Percentiles rank a stretch among this genome's conserved stretches.
Evolutionary conservation across 331 rosid genomes (phyloP).

Genomic region (Ulmus americana): DNA sequence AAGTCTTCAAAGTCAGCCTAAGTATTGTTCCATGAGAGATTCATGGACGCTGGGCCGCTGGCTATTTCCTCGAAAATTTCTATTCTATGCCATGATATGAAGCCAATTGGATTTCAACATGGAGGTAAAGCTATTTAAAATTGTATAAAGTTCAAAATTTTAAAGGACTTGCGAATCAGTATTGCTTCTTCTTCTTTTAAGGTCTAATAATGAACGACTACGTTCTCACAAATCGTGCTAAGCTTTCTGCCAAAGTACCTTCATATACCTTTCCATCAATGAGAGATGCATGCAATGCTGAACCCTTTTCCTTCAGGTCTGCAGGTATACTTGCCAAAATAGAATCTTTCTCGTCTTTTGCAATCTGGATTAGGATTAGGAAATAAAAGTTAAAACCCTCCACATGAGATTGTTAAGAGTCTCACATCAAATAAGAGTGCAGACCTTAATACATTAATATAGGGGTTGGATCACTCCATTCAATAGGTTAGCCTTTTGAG

Average conservation of each 20-base stretch:
- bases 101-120: not conserved
- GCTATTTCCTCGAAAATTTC: slow-evolving; percentile 17
- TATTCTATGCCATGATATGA: slow-evolving; percentile 5
- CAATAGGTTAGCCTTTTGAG: too few relatives aligned
- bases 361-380: slow-evolving; percentile 37
- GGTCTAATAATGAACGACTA: not conserved
- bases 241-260: slow-evolving; percentile 20
- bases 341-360: slow-evolving; percentile 63
- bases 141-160: too few relatives aligned
- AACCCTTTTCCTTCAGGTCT: slow-evolving; percentile 64
- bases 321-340: slow-evolving; percentile 67
- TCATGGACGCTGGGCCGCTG: not conserved
- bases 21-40: slow-evolving; percentile 8
- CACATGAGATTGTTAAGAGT: too few relatives aligned
- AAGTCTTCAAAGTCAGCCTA: not conserved
- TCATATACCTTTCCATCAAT: slow-evolving; percentile 66
- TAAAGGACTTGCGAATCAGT: too few relatives aligned
- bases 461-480: too few relatives aligned
- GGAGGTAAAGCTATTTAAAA: not conserved
- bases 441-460: too few relatives aligned
- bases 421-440: too few relatives aligned
- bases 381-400: too few relatives aligned
- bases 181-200: not conserved
- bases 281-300: slow-evolving; percentile 52
- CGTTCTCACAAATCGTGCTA: slow-evolving; percentile 6